phyloP scores from a whole-genome alignment of 352 stramenopile genomes.

The Saprolegnia diclina region DNA sequence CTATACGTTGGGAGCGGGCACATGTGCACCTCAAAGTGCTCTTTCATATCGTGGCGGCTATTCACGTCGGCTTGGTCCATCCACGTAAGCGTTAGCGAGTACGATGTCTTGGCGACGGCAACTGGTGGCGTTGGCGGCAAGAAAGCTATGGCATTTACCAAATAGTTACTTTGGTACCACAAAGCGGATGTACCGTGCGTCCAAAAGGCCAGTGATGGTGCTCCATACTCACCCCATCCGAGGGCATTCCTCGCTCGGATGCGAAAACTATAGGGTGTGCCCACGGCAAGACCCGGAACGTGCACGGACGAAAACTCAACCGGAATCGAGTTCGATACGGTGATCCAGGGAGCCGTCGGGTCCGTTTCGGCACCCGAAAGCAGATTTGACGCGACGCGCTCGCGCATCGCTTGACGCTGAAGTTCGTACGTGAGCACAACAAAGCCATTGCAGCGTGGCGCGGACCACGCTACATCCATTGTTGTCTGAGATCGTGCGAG shows the following conservation, averaged over 20 bases:
- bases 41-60: conserved; percentile 3
- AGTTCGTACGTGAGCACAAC: conserved; percentile 31
- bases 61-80: conserved; percentile 18
- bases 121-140: conserved; percentile 30
- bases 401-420: conserved; percentile 25
- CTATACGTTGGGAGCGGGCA: conserved; percentile 28
- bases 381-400: not conserved
- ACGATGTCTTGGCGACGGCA: conserved; percentile 30
- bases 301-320: conserved; percentile 22
- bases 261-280: conserved; percentile 30
- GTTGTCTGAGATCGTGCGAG: conserved; percentile 37
- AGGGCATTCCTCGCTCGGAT: conserved; percentile 30
- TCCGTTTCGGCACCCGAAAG: conserved; percentile 14
- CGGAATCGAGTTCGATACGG: conserved; percentile 24
- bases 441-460: conserved; percentile 49
- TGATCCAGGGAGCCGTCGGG: not conserved
- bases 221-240: conserved; percentile 24
- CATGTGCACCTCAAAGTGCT: conserved; percentile 34
- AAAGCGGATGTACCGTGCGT: conserved; percentile 30
- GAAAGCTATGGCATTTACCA: conserved; percentile 26
- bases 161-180: not conserved
- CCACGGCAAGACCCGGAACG: conserved; percentile 14
- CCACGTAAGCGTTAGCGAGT: conserved; percentile 35
- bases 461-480: conserved; percentile 39
- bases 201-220: conserved; percentile 26